A percentile compares a stretch with the other conserved stretches of the same genome.
These are phyloP conservation scores for Auriscalpium orientale DNA, from an alignment of 768 basidiomycete species.

Conservation along the genomic window DNA sequence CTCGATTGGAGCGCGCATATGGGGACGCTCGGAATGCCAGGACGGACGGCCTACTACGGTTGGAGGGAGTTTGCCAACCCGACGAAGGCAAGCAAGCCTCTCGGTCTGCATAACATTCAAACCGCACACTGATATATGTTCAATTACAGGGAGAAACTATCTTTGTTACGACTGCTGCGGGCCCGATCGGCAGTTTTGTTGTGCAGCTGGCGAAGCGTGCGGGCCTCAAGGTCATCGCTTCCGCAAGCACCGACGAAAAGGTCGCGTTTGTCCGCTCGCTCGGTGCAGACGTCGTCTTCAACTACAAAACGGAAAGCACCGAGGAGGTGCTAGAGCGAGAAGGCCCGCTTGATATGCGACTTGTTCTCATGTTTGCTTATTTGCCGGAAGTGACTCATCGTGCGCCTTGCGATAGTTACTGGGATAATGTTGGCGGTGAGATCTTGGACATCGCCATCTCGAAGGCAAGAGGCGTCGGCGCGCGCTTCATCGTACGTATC, in stretches of 20 bases:
- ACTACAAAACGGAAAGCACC: conserved; percentile 58
- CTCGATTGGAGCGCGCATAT: conserved; percentile 43
- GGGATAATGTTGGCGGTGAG: conserved; percentile 8
- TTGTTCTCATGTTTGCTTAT: neutral
- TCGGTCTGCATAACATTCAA: neutral
- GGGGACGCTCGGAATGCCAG: conserved; percentile 42
- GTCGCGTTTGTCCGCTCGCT: conserved; percentile 49
- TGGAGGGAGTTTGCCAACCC: conserved; percentile 36
- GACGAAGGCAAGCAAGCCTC: conserved; percentile 29
- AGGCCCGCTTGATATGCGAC: conserved; percentile 48
- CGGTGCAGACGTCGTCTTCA: conserved; percentile 64
- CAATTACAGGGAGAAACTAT: conserved; percentile 36
- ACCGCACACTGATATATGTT: neutral
- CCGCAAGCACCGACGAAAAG: conserved; percentile 69
- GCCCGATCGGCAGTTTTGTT: conserved; percentile 23
- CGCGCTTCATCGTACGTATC: conserved; percentile 19
- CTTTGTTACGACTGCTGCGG: conserved; percentile 42
- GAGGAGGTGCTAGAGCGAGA: conserved; percentile 45
- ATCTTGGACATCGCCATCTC: conserved; percentile 23
- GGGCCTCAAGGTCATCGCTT: conserved; percentile 58
- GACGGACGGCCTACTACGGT: conserved; percentile 27
- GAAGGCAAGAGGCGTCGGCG: conserved; percentile 1
- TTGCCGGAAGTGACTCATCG: too few species aligned
- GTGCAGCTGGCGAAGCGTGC: conserved; percentile 35
- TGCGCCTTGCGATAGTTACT: neutral